A percentile compares a stretch with the other conserved stretches of the same genome.
Evolutionary conservation across 805 yeast genomes (phyloP).

Genomic region (Barnettozyma botsteinii): DNA sequence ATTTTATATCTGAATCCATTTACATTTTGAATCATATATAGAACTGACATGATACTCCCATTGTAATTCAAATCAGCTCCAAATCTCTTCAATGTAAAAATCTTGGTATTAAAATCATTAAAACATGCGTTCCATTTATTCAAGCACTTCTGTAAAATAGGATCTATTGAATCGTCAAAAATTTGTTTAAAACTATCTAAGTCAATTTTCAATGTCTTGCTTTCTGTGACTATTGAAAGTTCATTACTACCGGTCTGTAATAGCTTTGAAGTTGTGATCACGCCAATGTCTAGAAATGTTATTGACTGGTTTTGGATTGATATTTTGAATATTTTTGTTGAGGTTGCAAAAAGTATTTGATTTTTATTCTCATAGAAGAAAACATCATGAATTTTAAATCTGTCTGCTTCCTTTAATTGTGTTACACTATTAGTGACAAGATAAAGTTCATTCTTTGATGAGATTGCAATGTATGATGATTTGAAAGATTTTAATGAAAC

Average conservation of each 20-base stretch:
- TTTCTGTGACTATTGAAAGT: slow-evolving; percentile 8
- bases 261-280: slow-evolving; percentile 12
- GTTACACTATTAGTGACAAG: background rate
- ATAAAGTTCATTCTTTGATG: slow-evolving; percentile 19
- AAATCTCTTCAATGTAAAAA: slow-evolving; percentile 10
- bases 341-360: slow-evolving; percentile 7
- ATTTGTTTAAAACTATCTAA: background rate
- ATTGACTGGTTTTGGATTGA: background rate
- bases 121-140: slow-evolving; percentile 19
- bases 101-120: slow-evolving; percentile 23
- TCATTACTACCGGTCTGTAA: slow-evolving; percentile 7
- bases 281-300: slow-evolving; percentile 1
- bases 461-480: slow-evolving; percentile 8
- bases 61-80: slow-evolving; percentile 17
- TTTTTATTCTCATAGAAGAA: background rate
- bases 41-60: slow-evolving; percentile 16
- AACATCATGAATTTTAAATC: slow-evolving; percentile 20
- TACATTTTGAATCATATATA: slow-evolving; percentile 19
- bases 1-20: slow-evolving; percentile 21
- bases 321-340: slow-evolving; percentile 10
- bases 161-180: slow-evolving; percentile 13
- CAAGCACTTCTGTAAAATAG: slow-evolving; percentile 12
- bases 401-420: slow-evolving; percentile 7
- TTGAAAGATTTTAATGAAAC: slow-evolving; percentile 8
- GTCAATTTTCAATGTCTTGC: slow-evolving; percentile 8